Base-by-base conservation (phyloP, 2,329 filamentous ascomycete species). In the Hypoxylon sp. region DNA sequence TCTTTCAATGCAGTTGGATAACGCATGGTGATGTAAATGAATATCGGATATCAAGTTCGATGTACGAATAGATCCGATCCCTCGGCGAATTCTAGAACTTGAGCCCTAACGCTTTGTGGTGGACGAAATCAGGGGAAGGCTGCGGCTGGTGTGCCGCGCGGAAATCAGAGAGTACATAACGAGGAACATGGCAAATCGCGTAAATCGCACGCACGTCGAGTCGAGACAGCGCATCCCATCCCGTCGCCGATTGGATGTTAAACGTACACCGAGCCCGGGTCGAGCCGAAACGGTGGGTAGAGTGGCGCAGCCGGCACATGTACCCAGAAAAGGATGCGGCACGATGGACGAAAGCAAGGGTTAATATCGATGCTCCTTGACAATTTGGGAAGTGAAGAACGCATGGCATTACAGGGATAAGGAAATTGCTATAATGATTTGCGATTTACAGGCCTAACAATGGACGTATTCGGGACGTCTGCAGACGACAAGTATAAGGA, bases 281-380 rank as follows among this genome's bases (percentile, higher is more conserved):
- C 35, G 44, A 44, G 19, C 4, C n/a, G 21, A 31, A 44, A 37
- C 6, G 10, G 15, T 44, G 24, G 31, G 31, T 50, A 21, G 11
- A 7, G 66, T 53, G 62, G 67, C 67, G 58, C 59, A 69, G 67
- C 48, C 29, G 42, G 39, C 27, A 21, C 51, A 47, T 27, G 35
- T 57, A n/a, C 54, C 57, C 58, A 51, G 54, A 47, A 44, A 61
- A 69, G 67, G 63, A 69, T 69, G 55, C 55, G 64, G 59, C 63
- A 39, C 29, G 32, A 39, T 29, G 27, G 47, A 48, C 15, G 53
- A 53, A 54, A 53, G 55, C 56, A 69, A 62, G 67, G 63, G 52
- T 51, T 4, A 46, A 10, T 31, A 15, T 35, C 19, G 19, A 24
- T 27, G 35, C 50, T 21, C 59, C 42, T 69, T 62, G 58, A 56